Conservation (phyloP, 1,139 yeast species). For the Blastobotrys petasosporus region DNA sequence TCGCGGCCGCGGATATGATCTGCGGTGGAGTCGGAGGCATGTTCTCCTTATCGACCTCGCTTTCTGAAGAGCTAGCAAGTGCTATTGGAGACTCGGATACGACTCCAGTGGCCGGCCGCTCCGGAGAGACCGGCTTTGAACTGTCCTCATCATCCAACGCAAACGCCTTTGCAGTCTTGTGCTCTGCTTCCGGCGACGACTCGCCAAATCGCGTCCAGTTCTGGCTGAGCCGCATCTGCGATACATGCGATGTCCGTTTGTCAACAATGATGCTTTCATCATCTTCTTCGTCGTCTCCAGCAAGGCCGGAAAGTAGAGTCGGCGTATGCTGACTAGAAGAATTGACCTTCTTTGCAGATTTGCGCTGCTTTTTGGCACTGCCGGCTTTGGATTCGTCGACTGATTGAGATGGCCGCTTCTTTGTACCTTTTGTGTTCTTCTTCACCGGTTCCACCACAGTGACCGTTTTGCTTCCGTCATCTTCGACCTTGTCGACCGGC, state of each 20-base stretch:
- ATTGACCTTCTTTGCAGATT: too few relatives aligned
- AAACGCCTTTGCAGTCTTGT: conserved; percentile 6
- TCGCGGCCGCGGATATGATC: conserved; percentile 2
- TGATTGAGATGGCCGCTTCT: not conserved
- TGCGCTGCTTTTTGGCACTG: too few relatives aligned
- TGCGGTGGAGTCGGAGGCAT: too few relatives aligned
- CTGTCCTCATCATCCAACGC: conserved; percentile 6
- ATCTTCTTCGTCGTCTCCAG: not conserved
- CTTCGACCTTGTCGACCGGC: conserved; percentile 2
- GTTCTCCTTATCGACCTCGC: too few relatives aligned
- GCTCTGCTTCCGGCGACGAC: conserved; percentile 2
- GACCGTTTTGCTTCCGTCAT: conserved; percentile 1
- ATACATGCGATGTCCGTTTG: conserved; percentile 5
- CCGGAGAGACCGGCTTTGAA: too few relatives aligned
- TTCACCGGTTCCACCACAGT: conserved; percentile 8
- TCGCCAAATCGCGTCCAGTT: conserved; percentile 11
- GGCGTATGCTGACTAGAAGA: too few relatives aligned
- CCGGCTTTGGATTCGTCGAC: not conserved
- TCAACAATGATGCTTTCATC: not conserved
- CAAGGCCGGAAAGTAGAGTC: too few relatives aligned
- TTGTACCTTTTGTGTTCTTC: conserved; percentile 7
- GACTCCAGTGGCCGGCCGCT: too few relatives aligned
- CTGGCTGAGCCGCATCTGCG: conserved; percentile 9
- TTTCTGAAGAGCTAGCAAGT: too few relatives aligned
- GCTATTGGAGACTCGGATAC: too few relatives aligned